These are phyloP conservation scores for Zygosaccharomyces sapae DNA, from an alignment of 1,139 yeast genomes.

Conservation along the genomic window DNA sequence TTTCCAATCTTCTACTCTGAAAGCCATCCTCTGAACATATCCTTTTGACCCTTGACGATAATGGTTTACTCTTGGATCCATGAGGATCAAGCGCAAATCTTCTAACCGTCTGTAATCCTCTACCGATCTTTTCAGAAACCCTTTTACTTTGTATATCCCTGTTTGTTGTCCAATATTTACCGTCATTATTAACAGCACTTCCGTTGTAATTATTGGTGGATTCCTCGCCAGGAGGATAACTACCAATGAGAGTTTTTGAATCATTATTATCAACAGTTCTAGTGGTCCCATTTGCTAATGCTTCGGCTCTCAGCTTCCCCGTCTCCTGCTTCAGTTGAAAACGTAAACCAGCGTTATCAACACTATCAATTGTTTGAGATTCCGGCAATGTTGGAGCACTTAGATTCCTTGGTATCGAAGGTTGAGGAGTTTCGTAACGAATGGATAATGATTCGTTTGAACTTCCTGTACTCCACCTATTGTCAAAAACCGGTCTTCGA, in stretches of 20 bases:
- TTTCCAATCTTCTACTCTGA: conserved; percentile 1
- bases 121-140: conserved; percentile 9
- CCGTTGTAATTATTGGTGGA: not conserved
- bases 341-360: conserved; percentile 9
- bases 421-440: not conserved
- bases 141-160: conserved; percentile 11
- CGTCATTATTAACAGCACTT: not conserved
- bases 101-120: conserved; percentile 11
- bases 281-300: too few relatives aligned
- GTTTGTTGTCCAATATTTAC: conserved; percentile 12
- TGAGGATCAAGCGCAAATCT: conserved; percentile 6
- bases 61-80: conserved; percentile 5
- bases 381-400: not conserved
- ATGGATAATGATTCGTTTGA: not conserved
- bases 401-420: not conserved
- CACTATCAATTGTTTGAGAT: not conserved
- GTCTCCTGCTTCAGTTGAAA: conserved; percentile 18
- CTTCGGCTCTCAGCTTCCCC: conserved; percentile 4
- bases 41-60: conserved; percentile 8
- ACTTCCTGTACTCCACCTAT: conserved; percentile 13
- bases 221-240: not conserved
- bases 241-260: not conserved
- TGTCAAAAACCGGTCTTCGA: conserved; percentile 15
- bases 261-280: not conserved
- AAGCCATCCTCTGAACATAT: conserved; percentile 6